Evolutionary conservation across 2,329 filamentous ascomycete genomes (phyloP).

Genomic region (Plectosphaerella cucumerina): DNA sequence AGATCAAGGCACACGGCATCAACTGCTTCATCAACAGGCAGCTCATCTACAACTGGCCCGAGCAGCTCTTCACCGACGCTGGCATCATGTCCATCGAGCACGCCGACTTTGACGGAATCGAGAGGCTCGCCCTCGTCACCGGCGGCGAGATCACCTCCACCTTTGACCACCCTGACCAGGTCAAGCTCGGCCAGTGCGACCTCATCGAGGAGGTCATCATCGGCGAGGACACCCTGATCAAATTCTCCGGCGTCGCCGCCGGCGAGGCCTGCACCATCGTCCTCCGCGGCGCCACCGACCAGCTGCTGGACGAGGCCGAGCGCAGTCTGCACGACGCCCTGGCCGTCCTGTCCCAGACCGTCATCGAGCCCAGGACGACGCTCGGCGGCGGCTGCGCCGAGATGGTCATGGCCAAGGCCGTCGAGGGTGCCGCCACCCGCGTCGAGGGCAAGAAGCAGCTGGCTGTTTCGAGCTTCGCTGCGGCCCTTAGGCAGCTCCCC

Average conservation of each 20-base stretch:
- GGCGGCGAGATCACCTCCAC: constrained; percentile 97
- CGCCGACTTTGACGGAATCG: constrained; percentile 97
- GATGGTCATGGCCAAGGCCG: constrained; percentile 99
- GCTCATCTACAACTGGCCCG: constrained; percentile 99
- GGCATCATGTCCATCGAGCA: constrained; percentile 99
- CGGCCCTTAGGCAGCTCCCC: constrained; percentile 85
- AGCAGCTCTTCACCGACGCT: constrained; percentile 96
- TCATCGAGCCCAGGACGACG: constrained; percentile 89
- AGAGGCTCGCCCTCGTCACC: constrained; percentile 89
- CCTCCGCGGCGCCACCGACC: constrained; percentile 90
- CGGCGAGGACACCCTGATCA: constrained; percentile 94
- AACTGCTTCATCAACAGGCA: constrained; percentile 99
- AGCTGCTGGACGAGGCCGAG: constrained; percentile 95
- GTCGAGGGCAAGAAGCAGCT: constrained; percentile 96
- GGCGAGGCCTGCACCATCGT: constrained; percentile 96
- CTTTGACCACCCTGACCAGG: constrained; percentile 95
- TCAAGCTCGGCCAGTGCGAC: constrained; percentile 94
- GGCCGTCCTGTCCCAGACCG: constrained; percentile 92
- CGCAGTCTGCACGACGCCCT: constrained; percentile 93
- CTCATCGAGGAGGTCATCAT: constrained; percentile 97
- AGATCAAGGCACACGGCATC: constrained; percentile 97
- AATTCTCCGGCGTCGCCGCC: constrained; percentile 92
- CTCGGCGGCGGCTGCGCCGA: constrained; percentile 94
- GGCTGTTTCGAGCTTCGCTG: constrained; percentile 85
- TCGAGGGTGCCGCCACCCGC: constrained; percentile 88